Conservation (phyloP, 441 rosid genomes). For the Pelargonium fulgidum region DNA sequence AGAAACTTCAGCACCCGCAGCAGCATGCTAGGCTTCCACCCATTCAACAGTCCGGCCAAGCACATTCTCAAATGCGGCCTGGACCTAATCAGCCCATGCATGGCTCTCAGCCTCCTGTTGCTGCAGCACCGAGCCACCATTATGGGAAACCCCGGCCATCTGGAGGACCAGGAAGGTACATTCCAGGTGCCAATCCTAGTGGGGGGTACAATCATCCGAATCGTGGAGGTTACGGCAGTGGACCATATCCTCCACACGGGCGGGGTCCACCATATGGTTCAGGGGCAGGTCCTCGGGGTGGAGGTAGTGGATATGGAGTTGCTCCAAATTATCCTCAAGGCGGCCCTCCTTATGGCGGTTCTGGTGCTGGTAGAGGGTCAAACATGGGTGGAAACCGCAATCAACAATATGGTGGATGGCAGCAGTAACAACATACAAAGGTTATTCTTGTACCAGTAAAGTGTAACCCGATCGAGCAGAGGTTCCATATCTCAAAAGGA, state of each 20-base stretch:
- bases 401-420: slow-evolving; percentile 55
- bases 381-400: slow-evolving; percentile 84
- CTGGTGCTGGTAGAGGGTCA: slow-evolving; percentile 79
- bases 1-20: slow-evolving; percentile 76
- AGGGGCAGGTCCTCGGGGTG: slow-evolving; percentile 65
- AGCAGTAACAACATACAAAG: too few species aligned
- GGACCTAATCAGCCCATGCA: slow-evolving; percentile 73
- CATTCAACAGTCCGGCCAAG: slow-evolving; percentile 73
- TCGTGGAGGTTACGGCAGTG: slow-evolving; percentile 43
- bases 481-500: too few species aligned
- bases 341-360: slow-evolving; percentile 53
- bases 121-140: slow-evolving; percentile 53
- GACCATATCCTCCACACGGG: slow-evolving; percentile 47
- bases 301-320: slow-evolving; percentile 62
- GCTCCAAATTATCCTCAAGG: slow-evolving; percentile 74
- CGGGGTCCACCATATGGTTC: slow-evolving; percentile 29
- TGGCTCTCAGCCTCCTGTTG: slow-evolving; percentile 54
- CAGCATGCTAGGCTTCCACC: slow-evolving; percentile 80
- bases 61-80: slow-evolving; percentile 55
- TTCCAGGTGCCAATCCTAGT: slow-evolving; percentile 23
- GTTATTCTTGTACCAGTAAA: too few species aligned
- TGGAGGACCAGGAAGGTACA: slow-evolving; percentile 69
- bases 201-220: slow-evolving; percentile 58
- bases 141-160: slow-evolving; percentile 51
- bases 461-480: too few species aligned